Evolutionary conservation across 1,284 basidiomycete species (phyloP).

Genomic region (Leccinum subfulvum): DNA sequence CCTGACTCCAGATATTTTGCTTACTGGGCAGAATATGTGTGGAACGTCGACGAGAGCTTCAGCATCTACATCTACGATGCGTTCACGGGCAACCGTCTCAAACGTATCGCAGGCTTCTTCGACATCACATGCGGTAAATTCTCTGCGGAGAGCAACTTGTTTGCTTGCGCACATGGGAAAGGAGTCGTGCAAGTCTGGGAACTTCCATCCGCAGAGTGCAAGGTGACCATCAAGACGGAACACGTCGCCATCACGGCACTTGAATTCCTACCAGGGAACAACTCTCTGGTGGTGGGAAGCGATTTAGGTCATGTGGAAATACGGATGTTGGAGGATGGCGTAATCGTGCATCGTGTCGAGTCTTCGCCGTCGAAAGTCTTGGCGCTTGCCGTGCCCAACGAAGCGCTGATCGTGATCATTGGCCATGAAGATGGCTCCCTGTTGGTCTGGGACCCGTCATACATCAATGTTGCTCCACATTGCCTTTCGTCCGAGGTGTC

Average conservation of each 20-base stretch:
- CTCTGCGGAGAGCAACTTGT: slow-evolving; percentile 15
- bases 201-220: slow-evolving; percentile 13
- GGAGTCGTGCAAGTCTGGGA: slow-evolving; percentile 24
- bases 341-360: slow-evolving; percentile 12
- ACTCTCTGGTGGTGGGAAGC: slow-evolving; percentile 18
- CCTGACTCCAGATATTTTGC: slow-evolving; percentile 25
- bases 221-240: slow-evolving; percentile 15
- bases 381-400: slow-evolving; percentile 12
- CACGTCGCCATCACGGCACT: slow-evolving; percentile 18
- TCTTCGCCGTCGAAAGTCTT: slow-evolving; percentile 13
- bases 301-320: slow-evolving; percentile 19
- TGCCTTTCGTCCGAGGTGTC: slow-evolving; percentile 4
- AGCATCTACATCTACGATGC: slow-evolving; percentile 23
- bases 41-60: slow-evolving; percentile 19
- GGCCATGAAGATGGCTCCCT: slow-evolving; percentile 21
- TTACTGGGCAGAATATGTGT: slow-evolving; percentile 22
- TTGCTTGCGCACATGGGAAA: slow-evolving; percentile 22
- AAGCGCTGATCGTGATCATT: slow-evolving; percentile 10
- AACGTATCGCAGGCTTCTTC: slow-evolving; percentile 18
- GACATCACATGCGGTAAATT: slow-evolving; percentile 18
- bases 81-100: slow-evolving; percentile 17
- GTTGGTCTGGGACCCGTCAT: slow-evolving; percentile 23
- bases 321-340: slow-evolving; percentile 17
- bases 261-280: slow-evolving; percentile 17
- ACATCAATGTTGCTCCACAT: slow-evolving; percentile 5